These are phyloP conservation scores for Cyclocybe aegerita DNA, from an alignment of 768 basidiomycete species.

Conservation along the genomic window DNA sequence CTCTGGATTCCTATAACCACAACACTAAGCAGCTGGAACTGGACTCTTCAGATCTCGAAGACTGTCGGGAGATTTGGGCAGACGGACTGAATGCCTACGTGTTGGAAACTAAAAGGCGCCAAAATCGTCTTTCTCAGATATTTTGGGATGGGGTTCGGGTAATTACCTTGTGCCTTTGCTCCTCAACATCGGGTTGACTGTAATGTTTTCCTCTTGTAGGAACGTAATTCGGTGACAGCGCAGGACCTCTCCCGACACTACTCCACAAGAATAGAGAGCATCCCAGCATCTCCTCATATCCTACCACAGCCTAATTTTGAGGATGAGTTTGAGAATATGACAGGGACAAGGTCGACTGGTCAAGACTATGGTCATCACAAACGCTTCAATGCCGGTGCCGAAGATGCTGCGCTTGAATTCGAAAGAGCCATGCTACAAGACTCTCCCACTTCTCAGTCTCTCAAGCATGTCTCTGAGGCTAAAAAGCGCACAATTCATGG, in stretches of 20 bases:
- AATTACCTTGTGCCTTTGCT: slow-evolving; percentile 18
- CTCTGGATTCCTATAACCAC: slow-evolving; percentile 25
- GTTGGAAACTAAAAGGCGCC: slow-evolving; percentile 69
- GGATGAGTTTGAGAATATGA: slow-evolving; percentile 28
- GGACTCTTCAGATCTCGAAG: slow-evolving; percentile 77
- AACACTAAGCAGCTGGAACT: slow-evolving; percentile 44
- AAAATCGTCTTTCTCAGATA: slow-evolving; percentile 70
- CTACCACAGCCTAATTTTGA: slow-evolving; percentile 20
- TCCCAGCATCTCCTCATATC: slow-evolving; percentile 33
- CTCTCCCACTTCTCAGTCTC: slow-evolving; percentile 26
- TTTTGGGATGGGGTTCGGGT: slow-evolving; percentile 71
- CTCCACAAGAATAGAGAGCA: slow-evolving; percentile 45
- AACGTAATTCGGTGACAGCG: slow-evolving; percentile 67
- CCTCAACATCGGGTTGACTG: slow-evolving; percentile 5
- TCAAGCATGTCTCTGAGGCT: slow-evolving; percentile 44
- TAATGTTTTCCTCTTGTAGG: slow-evolving; percentile 38
- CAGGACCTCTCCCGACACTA: slow-evolving; percentile 59
- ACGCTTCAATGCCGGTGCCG: slow-evolving; percentile 36
- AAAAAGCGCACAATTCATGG: slow-evolving; percentile 49
- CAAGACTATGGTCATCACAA: slow-evolving; percentile 28
- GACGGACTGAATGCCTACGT: slow-evolving; percentile 69
- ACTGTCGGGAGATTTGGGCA: slow-evolving; percentile 76
- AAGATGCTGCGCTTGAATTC: slow-evolving; percentile 57
- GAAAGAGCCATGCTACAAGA: slow-evolving; percentile 56
- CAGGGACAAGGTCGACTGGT: slow-evolving; percentile 25